Conservation (phyloP, 2,329 filamentous ascomycete genomes). For the Calonectria montana region DNA sequence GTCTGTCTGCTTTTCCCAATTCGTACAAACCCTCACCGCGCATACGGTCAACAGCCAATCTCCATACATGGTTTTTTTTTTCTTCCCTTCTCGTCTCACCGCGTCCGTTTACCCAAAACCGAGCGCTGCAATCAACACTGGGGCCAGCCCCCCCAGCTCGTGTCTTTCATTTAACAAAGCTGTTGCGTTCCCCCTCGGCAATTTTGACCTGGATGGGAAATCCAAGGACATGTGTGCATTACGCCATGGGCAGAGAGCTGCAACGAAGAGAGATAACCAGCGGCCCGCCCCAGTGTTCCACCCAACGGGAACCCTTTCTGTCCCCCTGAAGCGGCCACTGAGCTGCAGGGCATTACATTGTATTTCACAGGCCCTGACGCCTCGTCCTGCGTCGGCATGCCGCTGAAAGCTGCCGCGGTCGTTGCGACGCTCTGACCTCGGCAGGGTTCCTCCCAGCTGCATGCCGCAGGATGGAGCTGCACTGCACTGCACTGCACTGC, state of each 20-base stretch:
- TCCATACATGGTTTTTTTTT: neutral
- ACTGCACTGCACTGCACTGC: neutral
- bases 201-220: constrained; percentile 4
- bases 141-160: neutral
- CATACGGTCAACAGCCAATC: neutral
- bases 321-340: neutral
- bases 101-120: neutral
- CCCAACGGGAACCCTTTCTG: neutral
- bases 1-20: neutral
- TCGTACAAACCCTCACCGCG: neutral
- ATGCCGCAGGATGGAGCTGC: neutral
- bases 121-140: neutral
- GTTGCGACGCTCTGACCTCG: neutral
- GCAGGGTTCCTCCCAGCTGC: constrained; percentile 4
- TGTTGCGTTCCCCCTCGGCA: neutral
- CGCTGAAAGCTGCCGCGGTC: constrained; percentile 1
- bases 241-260: neutral
- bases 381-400: neutral
- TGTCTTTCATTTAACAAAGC: neutral
- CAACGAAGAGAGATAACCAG: neutral
- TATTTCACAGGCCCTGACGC: neutral
- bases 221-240: constrained; percentile 12
- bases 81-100: neutral
- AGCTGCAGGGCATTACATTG: constrained; percentile 7
- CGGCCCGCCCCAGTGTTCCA: neutral